These are phyloP conservation scores for Verbena officinalis DNA, from an alignment of 257 asterid genomes.

Conservation along the genomic window DNA sequence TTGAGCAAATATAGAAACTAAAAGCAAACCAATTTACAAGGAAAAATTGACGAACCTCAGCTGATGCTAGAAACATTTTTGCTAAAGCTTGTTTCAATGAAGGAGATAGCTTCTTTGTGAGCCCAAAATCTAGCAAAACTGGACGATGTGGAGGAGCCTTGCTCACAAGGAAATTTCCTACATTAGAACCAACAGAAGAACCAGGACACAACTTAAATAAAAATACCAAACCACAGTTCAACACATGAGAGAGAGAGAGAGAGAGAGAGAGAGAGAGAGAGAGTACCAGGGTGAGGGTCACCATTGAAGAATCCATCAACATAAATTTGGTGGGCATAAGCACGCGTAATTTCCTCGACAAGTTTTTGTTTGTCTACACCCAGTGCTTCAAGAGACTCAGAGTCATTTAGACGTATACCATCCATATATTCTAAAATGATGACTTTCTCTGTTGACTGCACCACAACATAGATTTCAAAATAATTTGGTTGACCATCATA, in stretches of 20 bases:
- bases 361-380: conserved; percentile 92
- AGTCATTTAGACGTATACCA: conserved; percentile 85
- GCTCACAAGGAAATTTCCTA: conserved; percentile 98
- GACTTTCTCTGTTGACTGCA: conserved; percentile 93
- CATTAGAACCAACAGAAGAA: conserved; percentile 33
- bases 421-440: conserved; percentile 94
- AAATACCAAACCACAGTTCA: conserved; percentile 12
- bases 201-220: conserved; percentile 15
- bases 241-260: neutral
- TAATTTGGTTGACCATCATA: neutral
- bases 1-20: conserved; percentile 5
- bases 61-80: conserved; percentile 95
- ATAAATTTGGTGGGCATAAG: conserved; percentile 97
- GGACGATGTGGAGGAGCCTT: conserved; percentile 94
- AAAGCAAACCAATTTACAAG: conserved; percentile 11
- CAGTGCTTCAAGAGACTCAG: conserved; percentile 69
- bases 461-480: conserved; percentile 19
- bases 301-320: conserved; percentile 98
- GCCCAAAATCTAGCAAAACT: conserved; percentile 93
- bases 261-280: conserved; percentile 7
- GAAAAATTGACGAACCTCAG: conserved; percentile 69
- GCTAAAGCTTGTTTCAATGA: conserved; percentile 87
- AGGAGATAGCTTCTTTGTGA: conserved; percentile 77
- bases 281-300: conserved; percentile 95
- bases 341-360: conserved; percentile 95